Evolutionary conservation across 192 early-diverging fungal genomes (phyloP).

Genomic region (Podila epigama): DNA sequence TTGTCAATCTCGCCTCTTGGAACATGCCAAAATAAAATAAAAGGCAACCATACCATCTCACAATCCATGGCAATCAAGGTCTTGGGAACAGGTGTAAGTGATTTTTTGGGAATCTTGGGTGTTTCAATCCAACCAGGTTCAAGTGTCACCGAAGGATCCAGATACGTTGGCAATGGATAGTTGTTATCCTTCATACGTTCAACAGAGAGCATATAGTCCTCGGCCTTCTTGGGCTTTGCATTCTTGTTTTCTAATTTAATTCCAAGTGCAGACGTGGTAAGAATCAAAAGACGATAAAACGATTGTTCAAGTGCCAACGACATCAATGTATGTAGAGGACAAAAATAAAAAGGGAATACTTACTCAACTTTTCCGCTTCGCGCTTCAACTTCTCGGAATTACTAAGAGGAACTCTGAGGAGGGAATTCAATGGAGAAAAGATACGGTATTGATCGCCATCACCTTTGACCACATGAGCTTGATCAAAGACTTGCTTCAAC

Average conservation of each 20-base stretch:
- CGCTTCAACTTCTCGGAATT: constrained; percentile 42
- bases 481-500: constrained; percentile 16
- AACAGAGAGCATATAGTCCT: constrained; percentile 52
- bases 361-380: constrained; percentile 34
- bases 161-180: constrained; percentile 53
- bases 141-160: constrained; percentile 31
- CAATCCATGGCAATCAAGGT: constrained; percentile 64
- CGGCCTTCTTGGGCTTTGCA: constrained; percentile 32
- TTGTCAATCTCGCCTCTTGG: no score
- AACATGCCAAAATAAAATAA: neutral
- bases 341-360: neutral
- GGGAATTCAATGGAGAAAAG: constrained; percentile 42
- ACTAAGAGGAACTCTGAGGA: constrained; percentile 53
- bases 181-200: constrained; percentile 51
- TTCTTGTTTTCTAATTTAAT: constrained; percentile 12
- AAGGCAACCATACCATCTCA: constrained; percentile 59
- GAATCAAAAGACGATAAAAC: neutral
- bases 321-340: neutral
- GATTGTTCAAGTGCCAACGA: neutral
- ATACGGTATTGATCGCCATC: constrained; percentile 45
- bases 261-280: neutral
- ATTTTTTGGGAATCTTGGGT: constrained; percentile 18
- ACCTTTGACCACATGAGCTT: constrained; percentile 46
- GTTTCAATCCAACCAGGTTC: constrained; percentile 58
- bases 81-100: constrained; percentile 37